phyloP scores from a whole-genome alignment of 148 eudicot species.

The Vaccinium corymbosum region DNA sequence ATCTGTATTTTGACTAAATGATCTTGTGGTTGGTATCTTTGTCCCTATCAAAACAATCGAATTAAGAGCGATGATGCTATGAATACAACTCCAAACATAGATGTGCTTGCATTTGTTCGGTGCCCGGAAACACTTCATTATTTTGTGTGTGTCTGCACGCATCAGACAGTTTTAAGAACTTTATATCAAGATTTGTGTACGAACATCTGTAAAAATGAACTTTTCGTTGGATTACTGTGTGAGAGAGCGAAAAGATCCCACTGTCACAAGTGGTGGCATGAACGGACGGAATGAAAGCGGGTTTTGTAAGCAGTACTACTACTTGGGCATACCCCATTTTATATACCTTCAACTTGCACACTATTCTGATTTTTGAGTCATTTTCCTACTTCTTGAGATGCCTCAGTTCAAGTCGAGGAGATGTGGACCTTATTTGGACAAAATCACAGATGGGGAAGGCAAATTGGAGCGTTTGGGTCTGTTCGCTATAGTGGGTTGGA shows the following conservation, averaged over 20 bases:
- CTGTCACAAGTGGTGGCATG: neutral
- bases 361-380: neutral
- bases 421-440: too few relatives aligned
- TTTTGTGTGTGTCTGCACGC: neutral
- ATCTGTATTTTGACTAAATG: too few relatives aligned
- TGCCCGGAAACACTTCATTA: neutral
- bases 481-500: too few relatives aligned
- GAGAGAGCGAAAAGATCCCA: neutral
- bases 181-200: neutral
- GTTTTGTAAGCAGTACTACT: neutral
- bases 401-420: neutral
- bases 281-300: constrained; percentile 3
- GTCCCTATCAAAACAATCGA: too few relatives aligned
- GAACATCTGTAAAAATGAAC: neutral
- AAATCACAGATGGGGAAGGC: too few relatives aligned
- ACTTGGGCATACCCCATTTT: neutral
- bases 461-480: too few relatives aligned
- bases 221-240: neutral
- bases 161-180: neutral
- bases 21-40: too few relatives aligned
- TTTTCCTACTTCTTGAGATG: neutral
- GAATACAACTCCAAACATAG: too few relatives aligned
- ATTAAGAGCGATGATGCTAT: too few relatives aligned
- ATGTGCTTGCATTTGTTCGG: too few relatives aligned
- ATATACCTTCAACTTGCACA: neutral